A percentile compares a stretch with the other conserved stretches of the same genome.
phyloP scores from a whole-genome alignment of 345 rosid genomes.

The Cardiospermum halicacabum region DNA sequence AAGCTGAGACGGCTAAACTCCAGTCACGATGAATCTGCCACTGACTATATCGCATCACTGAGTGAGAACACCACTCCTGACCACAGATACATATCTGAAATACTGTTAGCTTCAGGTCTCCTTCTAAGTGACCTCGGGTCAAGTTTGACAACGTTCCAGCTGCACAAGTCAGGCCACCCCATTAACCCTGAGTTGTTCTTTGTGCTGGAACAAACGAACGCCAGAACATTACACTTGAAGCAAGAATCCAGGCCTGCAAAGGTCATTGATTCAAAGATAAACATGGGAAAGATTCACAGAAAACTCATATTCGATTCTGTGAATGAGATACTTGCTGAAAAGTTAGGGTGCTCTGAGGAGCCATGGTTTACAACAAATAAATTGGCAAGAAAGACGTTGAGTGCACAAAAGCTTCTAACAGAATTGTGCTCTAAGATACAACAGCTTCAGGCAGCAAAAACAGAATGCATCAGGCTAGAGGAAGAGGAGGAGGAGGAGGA shows the following conservation, averaged over 20 bases:
- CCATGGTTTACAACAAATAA: conserved; percentile 49
- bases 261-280: conserved; percentile 27
- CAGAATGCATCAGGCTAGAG: conserved; percentile 33
- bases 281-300: conserved; percentile 56
- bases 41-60: conserved; percentile 90
- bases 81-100: conserved; percentile 91
- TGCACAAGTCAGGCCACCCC: conserved; percentile 81
- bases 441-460: conserved; percentile 46
- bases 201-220: conserved; percentile 88
- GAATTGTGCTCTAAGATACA: conserved; percentile 66
- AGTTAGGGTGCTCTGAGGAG: conserved; percentile 43
- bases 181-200: conserved; percentile 84
- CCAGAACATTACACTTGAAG: conserved; percentile 38
- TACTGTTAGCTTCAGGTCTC: conserved; percentile 87
- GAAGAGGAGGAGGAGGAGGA: conserved; percentile 70
- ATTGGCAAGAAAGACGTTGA: conserved; percentile 50
- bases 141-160: conserved; percentile 58
- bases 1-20: conserved; percentile 83
- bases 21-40: conserved; percentile 77
- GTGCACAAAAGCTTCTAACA: conserved; percentile 76
- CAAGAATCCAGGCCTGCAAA: conserved; percentile 39
- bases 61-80: conserved; percentile 83
- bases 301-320: conserved; percentile 81
- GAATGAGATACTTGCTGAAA: conserved; percentile 70
- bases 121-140: conserved; percentile 76